These are phyloP conservation scores for Cetraspora pellucida DNA, from an alignment of 192 early-diverging fungal species.

Conservation along the genomic window DNA sequence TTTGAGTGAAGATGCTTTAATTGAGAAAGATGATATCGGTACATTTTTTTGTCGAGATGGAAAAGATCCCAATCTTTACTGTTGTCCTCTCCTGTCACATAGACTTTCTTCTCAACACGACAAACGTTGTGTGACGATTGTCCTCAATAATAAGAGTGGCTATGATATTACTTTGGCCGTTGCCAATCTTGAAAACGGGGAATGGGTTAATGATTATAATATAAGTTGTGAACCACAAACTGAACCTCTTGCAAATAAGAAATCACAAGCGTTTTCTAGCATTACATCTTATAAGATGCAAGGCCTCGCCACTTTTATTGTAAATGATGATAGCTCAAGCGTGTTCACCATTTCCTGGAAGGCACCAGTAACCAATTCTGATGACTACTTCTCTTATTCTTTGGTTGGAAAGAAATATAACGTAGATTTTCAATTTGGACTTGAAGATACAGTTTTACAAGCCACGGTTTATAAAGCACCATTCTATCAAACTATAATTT, in stretches of 20 bases:
- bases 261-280: neutral
- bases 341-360: neutral
- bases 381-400: neutral
- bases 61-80: neutral
- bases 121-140: neutral
- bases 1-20: neutral
- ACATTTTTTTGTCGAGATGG: neutral
- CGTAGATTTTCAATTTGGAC: neutral
- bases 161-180: neutral
- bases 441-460: slow-evolving; percentile 9
- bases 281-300: neutral
- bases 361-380: neutral
- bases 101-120: neutral
- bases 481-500: too few species aligned
- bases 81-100: neutral
- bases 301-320: neutral
- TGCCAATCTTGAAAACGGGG: slow-evolving; percentile 11
- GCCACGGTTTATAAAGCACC: neutral
- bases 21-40: neutral
- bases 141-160: slow-evolving; percentile 12
- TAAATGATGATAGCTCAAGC: neutral
- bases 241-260: neutral
- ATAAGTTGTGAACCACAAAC: neutral
- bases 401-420: neutral
- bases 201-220: neutral